phyloP scores from a whole-genome alignment of 192 early-diverging fungal species.

The Paraglomus brasilianum region DNA sequence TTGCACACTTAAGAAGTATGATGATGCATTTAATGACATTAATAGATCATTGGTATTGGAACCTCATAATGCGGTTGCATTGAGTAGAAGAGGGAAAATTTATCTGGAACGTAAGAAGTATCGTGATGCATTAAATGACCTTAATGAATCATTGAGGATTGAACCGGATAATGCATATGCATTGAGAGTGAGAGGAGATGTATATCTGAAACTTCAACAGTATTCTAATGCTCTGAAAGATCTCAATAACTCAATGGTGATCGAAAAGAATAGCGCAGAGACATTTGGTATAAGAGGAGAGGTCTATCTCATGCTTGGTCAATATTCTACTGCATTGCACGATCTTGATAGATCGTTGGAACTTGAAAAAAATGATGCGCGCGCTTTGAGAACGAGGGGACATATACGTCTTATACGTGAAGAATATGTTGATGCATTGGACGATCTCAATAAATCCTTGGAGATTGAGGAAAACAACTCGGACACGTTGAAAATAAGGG shows the following conservation, averaged over 20 bases:
- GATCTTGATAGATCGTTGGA: conserved; percentile 24
- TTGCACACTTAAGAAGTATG: too few relatives aligned
- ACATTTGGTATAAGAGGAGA: conserved; percentile 6
- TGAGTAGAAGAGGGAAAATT: neutral
- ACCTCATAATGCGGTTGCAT: too few relatives aligned
- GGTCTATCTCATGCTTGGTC: neutral
- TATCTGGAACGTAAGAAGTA: neutral
- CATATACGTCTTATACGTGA: conserved; percentile 3
- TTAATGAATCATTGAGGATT: neutral
- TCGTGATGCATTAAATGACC: neutral
- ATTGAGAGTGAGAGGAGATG: neutral
- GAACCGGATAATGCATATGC: neutral
- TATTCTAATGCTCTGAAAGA: neutral
- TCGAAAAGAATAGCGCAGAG: neutral
- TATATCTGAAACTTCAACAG: neutral
- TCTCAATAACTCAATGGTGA: neutral
- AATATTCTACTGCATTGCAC: neutral
- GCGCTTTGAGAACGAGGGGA: neutral
- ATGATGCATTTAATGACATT: too few relatives aligned
- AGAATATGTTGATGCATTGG: neutral
- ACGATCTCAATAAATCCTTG: conserved; percentile 25
- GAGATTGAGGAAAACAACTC: conserved; percentile 1
- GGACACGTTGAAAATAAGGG: conserved; percentile 1
- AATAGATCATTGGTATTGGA: too few relatives aligned
- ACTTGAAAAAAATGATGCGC: neutral